These are phyloP conservation scores for Colletotrichum viniferum DNA, from an alignment of 2,329 filamentous ascomycete species.

Conservation along the genomic window DNA sequence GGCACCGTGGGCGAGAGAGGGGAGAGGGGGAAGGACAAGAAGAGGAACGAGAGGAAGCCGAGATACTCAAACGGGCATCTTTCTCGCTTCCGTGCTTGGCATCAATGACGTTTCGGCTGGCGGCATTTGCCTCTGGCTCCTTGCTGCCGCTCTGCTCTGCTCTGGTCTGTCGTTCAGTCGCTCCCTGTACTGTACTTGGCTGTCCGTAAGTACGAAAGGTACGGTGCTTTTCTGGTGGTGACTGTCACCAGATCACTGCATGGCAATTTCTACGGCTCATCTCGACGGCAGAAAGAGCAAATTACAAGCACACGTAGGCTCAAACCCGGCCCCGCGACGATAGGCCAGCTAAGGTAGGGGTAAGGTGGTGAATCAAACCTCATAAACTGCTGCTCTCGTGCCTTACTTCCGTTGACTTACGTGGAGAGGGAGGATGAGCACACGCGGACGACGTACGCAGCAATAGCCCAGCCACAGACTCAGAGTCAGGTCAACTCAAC, in stretches of 20 bases:
- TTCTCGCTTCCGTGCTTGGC: conserved; percentile 22
- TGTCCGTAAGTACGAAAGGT: background rate
- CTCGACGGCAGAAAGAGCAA: background rate
- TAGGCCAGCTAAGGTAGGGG: background rate
- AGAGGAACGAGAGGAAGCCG: conserved; percentile 17
- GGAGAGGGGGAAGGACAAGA: background rate
- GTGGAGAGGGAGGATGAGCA: conserved; percentile 1
- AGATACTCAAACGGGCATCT: conserved; percentile 20
- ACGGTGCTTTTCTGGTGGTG: background rate
- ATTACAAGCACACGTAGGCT: background rate
- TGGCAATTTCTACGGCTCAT: background rate
- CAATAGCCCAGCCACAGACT: background rate
- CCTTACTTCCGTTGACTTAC: background rate
- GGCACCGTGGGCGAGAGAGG: background rate
- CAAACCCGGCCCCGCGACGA: background rate
- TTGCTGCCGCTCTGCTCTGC: background rate
- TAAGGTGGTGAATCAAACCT: background rate
- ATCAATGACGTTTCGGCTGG: conserved; percentile 22
- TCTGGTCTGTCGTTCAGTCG: background rate
- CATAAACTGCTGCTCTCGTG: background rate
- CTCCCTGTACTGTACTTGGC: background rate
- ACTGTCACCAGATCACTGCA: background rate
- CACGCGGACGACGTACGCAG: background rate
- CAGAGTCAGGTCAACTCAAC: background rate
- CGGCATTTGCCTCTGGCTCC: conserved; percentile 5